A percentile compares a stretch with the other conserved stretches of the same genome.
These are phyloP conservation scores for Stagonosporopsis vannaccii DNA, from an alignment of 2,329 filamentous ascomycete species.

Conservation along the genomic window DNA sequence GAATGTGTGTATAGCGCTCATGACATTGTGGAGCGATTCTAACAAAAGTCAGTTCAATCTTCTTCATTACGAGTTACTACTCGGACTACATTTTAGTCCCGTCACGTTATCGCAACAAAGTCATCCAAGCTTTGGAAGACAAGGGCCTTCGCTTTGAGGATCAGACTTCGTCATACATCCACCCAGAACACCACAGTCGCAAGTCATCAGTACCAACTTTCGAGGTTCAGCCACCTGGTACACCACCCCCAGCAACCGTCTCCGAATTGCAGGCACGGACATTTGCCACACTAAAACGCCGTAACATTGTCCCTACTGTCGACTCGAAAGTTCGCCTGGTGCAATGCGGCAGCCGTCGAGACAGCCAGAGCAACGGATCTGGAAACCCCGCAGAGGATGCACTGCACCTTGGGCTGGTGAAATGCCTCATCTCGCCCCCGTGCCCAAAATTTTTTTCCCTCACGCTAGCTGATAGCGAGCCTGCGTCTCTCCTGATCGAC, in stretches of 20 bases:
- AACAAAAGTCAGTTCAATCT: slow-evolving; percentile 71
- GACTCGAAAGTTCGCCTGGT: slow-evolving; percentile 74
- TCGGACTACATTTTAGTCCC: slow-evolving; percentile 96
- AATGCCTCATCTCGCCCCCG: slow-evolving; percentile 57
- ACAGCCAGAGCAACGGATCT: slow-evolving; percentile 41
- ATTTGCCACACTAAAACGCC: slow-evolving; percentile 80
- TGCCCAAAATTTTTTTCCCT: slow-evolving; percentile 75
- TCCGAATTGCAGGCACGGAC: slow-evolving; percentile 83
- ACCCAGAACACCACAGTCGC: slow-evolving; percentile 58
- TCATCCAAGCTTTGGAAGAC: slow-evolving; percentile 77
- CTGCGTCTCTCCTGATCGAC: slow-evolving; percentile 76
- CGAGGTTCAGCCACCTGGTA: slow-evolving; percentile 63
- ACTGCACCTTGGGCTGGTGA: slow-evolving; percentile 57
- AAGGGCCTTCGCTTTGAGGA: slow-evolving; percentile 85
- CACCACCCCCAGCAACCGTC: slow-evolving; percentile 78
- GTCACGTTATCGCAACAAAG: slow-evolving; percentile 72
- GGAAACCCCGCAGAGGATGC: slow-evolving; percentile 51
- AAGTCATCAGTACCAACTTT: slow-evolving; percentile 56
- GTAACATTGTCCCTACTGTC: slow-evolving; percentile 76
- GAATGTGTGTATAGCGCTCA: slow-evolving; percentile 65
- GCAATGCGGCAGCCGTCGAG: slow-evolving; percentile 76
- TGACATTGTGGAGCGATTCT: not conserved
- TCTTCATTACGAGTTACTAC: slow-evolving; percentile 99
- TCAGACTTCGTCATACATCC: slow-evolving; percentile 67
- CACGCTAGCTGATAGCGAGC: slow-evolving; percentile 75